phyloP scores from a whole-genome alignment of 495 filamentous ascomycete genomes.

The Astrocystis sublimbata region DNA sequence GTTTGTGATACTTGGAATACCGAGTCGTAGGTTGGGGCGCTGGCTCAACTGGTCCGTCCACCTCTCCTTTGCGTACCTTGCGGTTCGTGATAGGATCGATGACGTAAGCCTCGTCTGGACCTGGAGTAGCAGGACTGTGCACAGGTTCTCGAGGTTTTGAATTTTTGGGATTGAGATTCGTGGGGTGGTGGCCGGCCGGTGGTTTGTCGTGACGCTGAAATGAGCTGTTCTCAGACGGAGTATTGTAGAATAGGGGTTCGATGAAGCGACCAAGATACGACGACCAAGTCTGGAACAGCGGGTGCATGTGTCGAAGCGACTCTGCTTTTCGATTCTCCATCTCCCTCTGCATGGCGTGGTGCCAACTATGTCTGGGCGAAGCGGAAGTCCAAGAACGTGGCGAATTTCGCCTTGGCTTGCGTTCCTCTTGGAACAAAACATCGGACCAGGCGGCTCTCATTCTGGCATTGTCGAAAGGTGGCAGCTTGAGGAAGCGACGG shows the following conservation, averaged over 20 bases:
- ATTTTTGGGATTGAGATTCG: not conserved
- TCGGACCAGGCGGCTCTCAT: constrained; percentile 43
- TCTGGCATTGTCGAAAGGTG: constrained; percentile 41
- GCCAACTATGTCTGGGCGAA: constrained; percentile 10
- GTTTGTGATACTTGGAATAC: constrained; percentile 40
- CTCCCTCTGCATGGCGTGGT: constrained; percentile 16
- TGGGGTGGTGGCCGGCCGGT: not conserved
- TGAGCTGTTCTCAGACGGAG: not conserved
- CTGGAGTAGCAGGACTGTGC: not conserved
- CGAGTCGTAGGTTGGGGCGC: not conserved
- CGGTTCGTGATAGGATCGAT: constrained; percentile 66
- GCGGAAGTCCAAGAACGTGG: constrained; percentile 37
- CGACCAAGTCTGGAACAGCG: not conserved
- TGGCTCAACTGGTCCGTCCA: not conserved
- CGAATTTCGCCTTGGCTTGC: constrained; percentile 38
- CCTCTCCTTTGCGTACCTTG: constrained; percentile 43
- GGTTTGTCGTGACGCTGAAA: not conserved
- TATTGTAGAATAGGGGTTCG: not conserved
- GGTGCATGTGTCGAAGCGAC: not conserved
- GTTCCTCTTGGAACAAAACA: constrained; percentile 29
- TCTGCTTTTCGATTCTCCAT: constrained; percentile 9
- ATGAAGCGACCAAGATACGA: not conserved
- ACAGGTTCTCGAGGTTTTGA: not conserved
- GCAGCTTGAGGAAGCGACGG: constrained; percentile 42
- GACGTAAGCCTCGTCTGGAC: constrained; percentile 37